Evolutionary conservation across 2,329 filamentous ascomycete species (phyloP), one percentile per base, ranked within the genome.

Genomic region (Lasiodiplodia sp.): DNA sequence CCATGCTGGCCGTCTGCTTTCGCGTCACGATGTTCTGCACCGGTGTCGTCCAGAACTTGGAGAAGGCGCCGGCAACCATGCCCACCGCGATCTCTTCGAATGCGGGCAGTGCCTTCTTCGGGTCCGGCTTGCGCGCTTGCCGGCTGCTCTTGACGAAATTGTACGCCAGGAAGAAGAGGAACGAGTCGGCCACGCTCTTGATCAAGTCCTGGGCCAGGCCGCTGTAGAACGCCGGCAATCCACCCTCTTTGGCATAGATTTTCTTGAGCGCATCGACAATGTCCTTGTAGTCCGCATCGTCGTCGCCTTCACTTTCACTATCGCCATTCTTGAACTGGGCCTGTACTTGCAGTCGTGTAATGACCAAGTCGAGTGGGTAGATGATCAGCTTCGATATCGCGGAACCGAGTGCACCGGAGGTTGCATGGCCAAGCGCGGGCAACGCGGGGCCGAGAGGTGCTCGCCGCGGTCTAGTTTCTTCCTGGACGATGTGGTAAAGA

Each of bases 161-260:
- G 80, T 97, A 96, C 69, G 92, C 90, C 21, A 95, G 85, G 81
- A 96, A 96, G 83, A 96, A 96, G 64, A 96, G 84, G 76, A 96
- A 95, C 68, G 91, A 92, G 81, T 96, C 93, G 37, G 88, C 78
- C 14, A 85, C 78, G 53, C 80, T 79, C 71, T 85, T 85, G 31
- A 78, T 72, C 1, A 82, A 80, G 72, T 85, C 83, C 10, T 79
- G 78, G 18, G 72, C 70, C 10, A 82, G 74, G 4, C 84, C 83
- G 28, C 79, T 82, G 71, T 85, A 97, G 72, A 97, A 89, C 0
- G 90, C 92, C 64, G 78, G 76, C 21, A 90, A 72, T 3, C 91
- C 89, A n/a, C 92, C 92, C 78, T 94, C 91, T 38, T 86, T 83
- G 40, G 83, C 81, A 74, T 91, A 91, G 71, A 96, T 96, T 76